phyloP scores from a whole-genome alignment of 495 filamentous ascomycete species.

The Geopyxis carbonaria region DNA sequence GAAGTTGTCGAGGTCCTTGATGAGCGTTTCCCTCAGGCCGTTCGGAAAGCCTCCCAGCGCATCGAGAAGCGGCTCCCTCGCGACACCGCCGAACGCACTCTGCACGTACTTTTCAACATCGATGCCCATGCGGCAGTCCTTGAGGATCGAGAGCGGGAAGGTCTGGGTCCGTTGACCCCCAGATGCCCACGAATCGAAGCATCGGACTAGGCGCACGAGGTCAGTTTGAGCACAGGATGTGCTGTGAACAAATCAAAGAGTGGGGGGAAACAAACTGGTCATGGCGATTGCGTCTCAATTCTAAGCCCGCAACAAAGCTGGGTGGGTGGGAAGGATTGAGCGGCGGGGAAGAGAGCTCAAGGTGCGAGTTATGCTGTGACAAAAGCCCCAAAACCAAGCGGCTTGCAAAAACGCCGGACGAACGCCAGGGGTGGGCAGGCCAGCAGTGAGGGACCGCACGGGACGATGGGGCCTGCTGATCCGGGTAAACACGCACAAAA shows the following conservation, averaged over 20 bases:
- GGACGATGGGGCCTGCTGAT: no score
- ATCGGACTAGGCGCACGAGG: slow-evolving; percentile 28
- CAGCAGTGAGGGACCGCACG: no score
- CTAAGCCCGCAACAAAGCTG: neutral
- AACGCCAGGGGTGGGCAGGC: no score
- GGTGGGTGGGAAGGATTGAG: slow-evolving; percentile 1
- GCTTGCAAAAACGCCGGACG: slow-evolving; percentile 1
- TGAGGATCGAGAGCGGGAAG: slow-evolving; percentile 45
- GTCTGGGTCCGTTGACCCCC: slow-evolving; percentile 34
- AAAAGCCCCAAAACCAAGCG: neutral
- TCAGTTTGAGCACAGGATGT: neutral
- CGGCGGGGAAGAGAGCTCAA: slow-evolving; percentile 4
- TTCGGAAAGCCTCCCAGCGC: slow-evolving; percentile 84
- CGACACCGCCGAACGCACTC: slow-evolving; percentile 47
- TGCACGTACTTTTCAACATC: slow-evolving; percentile 82
- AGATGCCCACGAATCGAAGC: slow-evolving; percentile 41
- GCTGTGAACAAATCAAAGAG: neutral
- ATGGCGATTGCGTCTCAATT: neutral
- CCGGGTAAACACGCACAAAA: no score
- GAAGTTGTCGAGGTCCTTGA: slow-evolving; percentile 54
- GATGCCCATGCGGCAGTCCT: slow-evolving; percentile 58
- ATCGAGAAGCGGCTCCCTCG: slow-evolving; percentile 68
- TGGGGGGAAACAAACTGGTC: neutral
- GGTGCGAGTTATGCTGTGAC: slow-evolving; percentile 4
- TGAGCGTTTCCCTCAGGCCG: slow-evolving; percentile 49